Percentiles rank a stretch among this genome's conserved stretches.
phyloP scores from a whole-genome alignment of 1,139 yeast species.

The Pichia cactophila region DNA sequence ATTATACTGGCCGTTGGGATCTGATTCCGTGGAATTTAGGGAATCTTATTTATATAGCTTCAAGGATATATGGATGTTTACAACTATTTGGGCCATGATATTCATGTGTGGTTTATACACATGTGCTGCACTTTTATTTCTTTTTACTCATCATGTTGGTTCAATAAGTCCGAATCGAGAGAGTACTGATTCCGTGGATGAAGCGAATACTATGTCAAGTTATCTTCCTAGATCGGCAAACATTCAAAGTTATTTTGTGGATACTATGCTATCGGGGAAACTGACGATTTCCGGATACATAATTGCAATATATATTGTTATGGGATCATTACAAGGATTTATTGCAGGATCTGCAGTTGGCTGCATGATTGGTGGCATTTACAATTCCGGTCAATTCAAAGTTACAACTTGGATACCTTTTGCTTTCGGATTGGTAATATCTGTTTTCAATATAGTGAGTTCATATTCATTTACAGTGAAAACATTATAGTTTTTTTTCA shows the following conservation, averaged over 20 bases:
- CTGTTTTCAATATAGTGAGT: conserved; percentile 57
- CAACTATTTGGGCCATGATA: conserved; percentile 73
- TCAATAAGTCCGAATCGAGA: conserved; percentile 4
- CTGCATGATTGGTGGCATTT: conserved; percentile 55
- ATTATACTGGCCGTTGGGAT: conserved; percentile 61
- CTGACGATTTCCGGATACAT: conserved; percentile 18
- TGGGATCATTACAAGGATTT: conserved; percentile 60
- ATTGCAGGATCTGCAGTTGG: conserved; percentile 73
- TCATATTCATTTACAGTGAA: conserved; percentile 51
- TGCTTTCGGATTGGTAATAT: conserved; percentile 64
- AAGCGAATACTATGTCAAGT: conserved; percentile 1
- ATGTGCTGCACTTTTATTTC: conserved; percentile 60
- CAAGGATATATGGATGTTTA: conserved; percentile 76
- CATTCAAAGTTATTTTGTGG: conserved; percentile 8
- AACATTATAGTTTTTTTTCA: conserved; percentile 10
- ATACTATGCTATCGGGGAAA: conserved; percentile 7
- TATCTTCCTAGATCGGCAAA: conserved; percentile 1
- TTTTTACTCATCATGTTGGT: conserved; percentile 36
- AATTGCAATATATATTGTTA: conserved; percentile 36
- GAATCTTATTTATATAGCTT: conserved; percentile 59
- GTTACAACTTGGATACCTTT: conserved; percentile 96
- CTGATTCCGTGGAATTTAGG: conserved; percentile 35
- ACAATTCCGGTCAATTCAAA: conserved; percentile 66
- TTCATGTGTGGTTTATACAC: conserved; percentile 56
- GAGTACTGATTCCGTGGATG: background rate